These are phyloP conservation scores for Lepidium africanum DNA, from an alignment of 345 rosid species.

Conservation along the genomic window DNA sequence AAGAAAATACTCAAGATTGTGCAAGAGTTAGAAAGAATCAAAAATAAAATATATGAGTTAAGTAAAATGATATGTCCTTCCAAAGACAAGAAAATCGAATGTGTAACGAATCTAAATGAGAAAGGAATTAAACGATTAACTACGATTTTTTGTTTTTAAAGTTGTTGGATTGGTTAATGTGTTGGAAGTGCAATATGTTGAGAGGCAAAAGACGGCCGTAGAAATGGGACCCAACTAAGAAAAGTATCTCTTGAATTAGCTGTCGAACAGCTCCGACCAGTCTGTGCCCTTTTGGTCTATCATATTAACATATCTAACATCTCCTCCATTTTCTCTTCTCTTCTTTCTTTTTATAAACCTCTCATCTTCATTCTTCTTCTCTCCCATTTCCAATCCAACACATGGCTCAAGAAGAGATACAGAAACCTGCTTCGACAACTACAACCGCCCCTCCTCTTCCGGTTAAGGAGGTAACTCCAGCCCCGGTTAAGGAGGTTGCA, in stretches of 20 bases:
- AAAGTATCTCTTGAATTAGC: conserved; percentile 17
- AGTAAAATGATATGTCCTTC: background rate
- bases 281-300: conserved; percentile 21
- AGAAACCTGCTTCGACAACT: conserved; percentile 10
- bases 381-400: conserved; percentile 5
- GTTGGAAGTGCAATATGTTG: background rate
- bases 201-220: conserved; percentile 29
- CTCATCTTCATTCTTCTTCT: background rate
- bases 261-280: conserved; percentile 31
- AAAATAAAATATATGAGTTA: background rate
- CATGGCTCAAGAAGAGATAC: conserved; percentile 35
- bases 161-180: conserved; percentile 2
- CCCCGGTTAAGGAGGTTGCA: conserved; percentile 16
- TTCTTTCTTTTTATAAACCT: background rate
- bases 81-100: background rate
- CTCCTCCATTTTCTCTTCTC: conserved; percentile 19
- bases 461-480: conserved; percentile 17
- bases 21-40: background rate
- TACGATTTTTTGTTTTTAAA: background rate
- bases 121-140: background rate
- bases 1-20: background rate
- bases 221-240: conserved; percentile 11
- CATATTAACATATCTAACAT: conserved; percentile 9
- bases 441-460: conserved; percentile 6
- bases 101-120: background rate